Evolutionary conservation across 2,329 filamentous ascomycete species (phyloP).

Genomic region (Alternaria triticina): DNA sequence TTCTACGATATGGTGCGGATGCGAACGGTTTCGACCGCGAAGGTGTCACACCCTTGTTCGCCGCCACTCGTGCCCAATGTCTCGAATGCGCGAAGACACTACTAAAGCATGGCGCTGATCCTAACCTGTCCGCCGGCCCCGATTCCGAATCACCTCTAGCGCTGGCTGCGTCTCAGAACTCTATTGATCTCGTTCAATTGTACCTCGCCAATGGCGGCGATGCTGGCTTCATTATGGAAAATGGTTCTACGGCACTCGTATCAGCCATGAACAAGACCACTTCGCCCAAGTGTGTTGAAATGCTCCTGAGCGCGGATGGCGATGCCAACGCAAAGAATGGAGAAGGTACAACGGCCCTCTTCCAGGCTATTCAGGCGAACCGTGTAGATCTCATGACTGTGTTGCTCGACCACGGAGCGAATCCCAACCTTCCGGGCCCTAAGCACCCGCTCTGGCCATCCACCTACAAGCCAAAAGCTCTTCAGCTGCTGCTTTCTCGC

Average conservation of each 20-base stretch:
- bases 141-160: conserved; percentile 64
- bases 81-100: conserved; percentile 55
- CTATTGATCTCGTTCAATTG: conserved; percentile 64
- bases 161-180: conserved; percentile 58
- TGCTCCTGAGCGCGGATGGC: conserved; percentile 66
- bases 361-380: conserved; percentile 64
- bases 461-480: conserved; percentile 63
- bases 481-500: conserved; percentile 64
- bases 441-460: conserved; percentile 74
- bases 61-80: conserved; percentile 35
- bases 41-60: conserved; percentile 36
- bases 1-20: conserved; percentile 40
- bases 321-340: conserved; percentile 66
- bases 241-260: conserved; percentile 67
- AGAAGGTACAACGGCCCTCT: conserved; percentile 68
- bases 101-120: conserved; percentile 33
- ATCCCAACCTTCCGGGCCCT: conserved; percentile 71
- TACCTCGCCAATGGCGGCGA: conserved; percentile 68
- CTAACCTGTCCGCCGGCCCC: conserved; percentile 44
- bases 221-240: conserved; percentile 59
- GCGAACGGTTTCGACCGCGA: conserved; percentile 40
- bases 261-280: conserved; percentile 66
- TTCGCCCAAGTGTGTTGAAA: conserved; percentile 61
- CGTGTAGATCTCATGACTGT: conserved; percentile 63
- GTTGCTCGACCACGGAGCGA: conserved; percentile 65